Evolutionary conservation across 768 basidiomycete genomes (phyloP), one percentile per base, ranked within the genome.

Genomic region (Cystobasidium tubakii): DNA sequence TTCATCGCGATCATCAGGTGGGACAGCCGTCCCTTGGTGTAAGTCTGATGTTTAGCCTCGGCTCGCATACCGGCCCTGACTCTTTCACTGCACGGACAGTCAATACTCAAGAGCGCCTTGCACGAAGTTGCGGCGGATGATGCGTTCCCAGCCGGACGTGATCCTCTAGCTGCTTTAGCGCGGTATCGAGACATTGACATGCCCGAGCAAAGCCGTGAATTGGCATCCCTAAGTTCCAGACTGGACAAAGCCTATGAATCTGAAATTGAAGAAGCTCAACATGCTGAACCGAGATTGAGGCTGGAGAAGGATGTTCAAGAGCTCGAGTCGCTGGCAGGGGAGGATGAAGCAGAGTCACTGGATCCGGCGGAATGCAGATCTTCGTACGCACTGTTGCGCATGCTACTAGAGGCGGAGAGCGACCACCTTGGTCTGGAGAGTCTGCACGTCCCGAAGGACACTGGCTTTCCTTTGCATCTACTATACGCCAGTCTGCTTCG

Each of bases 401-500:
- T 60, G 53, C 34, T 60, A 7, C 19, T 71, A 1, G 53, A 39
- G 23, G 23, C 53, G 6, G 69, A 71, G 34, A 29, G 54, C 17
- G 69, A 71, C 27, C 55, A 71, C 29, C 25, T 57, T 1, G 21
- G 21, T 60, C 25, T 71, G 7, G 50, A 46, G 21, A 27, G 7
- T 1, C n/a, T 71, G 15, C 23, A 60, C 10, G n/a, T 71, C 1
- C 50, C 53, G 17, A 31, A 27, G 17, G 69, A 71, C 25, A 34
- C 69, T 29, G 36, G 39, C 53, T 71, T 71, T 46, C 50, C 53
- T 23, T 9, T 33, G 25, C 69, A 44, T 27, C 17, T 39, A 17
- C 17, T 71, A 34, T 34, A 71, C 54, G 50, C 53, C 21, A 42
- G 44, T 55, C 13, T 57, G 19, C 39, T 71, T 17, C 53, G 69